Percentiles rank a stretch among this genome's conserved stretches.
Conservation (phyloP, 306 rosid species). For the Vigna nakashimae region DNA sequence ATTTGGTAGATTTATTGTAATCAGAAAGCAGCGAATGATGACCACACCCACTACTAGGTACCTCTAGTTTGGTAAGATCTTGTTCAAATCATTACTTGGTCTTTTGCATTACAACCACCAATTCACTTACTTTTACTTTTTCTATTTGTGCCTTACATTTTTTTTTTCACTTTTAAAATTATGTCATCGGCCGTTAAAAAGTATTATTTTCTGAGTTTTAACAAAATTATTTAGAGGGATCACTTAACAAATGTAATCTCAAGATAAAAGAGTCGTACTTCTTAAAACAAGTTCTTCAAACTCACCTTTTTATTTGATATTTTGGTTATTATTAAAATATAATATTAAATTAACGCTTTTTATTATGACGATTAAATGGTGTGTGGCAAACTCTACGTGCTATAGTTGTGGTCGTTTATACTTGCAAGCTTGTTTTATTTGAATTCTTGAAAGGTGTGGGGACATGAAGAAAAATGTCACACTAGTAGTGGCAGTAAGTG, state of each 20-base stretch:
- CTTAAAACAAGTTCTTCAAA: no score
- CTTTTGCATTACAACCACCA: conserved; percentile 36
- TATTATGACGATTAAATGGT: no score
- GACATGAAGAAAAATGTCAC: conserved; percentile 54
- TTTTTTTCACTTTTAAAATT: no score
- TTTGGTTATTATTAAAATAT: no score
- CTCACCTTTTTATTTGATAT: no score
- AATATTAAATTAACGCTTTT: no score
- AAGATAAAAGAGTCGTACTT: no score
- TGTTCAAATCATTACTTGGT: conserved; percentile 54
- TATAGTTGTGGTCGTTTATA: conserved; percentile 23
- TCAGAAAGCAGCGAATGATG: conserved; percentile 37
- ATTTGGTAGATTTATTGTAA: conserved; percentile 28
- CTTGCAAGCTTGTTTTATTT: conserved; percentile 37
- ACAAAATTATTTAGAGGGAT: no score
- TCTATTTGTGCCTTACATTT: background rate
- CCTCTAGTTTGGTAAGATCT: conserved; percentile 54
- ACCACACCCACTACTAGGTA: conserved; percentile 35
- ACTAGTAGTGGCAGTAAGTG: conserved; percentile 55
- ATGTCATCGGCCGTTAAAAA: no score
- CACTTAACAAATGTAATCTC: no score
- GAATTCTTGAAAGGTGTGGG: conserved; percentile 47
- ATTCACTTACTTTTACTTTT: conserved; percentile 1
- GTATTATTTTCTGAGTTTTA: no score
- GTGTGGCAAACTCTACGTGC: conserved; percentile 33